Evolutionary conservation across 1,284 basidiomycete genomes (phyloP).

Genomic region (Apiotrichum sp.): DNA sequence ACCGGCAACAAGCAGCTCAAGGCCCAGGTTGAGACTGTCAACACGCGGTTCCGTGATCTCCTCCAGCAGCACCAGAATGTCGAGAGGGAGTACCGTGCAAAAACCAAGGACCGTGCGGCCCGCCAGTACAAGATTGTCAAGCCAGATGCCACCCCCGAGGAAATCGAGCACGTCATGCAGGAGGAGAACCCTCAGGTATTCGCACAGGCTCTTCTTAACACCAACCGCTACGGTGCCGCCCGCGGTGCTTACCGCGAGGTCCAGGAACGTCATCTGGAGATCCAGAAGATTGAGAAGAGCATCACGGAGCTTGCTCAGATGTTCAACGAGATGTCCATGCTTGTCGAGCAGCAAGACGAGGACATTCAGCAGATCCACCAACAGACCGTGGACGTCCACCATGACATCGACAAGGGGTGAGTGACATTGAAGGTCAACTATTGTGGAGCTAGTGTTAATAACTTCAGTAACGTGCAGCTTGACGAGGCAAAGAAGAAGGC

Average conservation of each 20-base stretch:
- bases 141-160: constrained; percentile 78
- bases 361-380: constrained; percentile 60
- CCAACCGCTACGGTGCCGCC: constrained; percentile 77
- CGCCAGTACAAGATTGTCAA: constrained; percentile 96
- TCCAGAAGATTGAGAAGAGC: constrained; percentile 79
- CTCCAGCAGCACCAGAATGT: constrained; percentile 67
- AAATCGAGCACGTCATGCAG: constrained; percentile 68
- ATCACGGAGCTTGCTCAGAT: constrained; percentile 80
- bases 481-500: constrained; percentile 68
- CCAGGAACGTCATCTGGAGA: constrained; percentile 82
- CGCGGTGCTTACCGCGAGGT: constrained; percentile 81
- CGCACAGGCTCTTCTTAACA: constrained; percentile 73
- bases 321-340: constrained; percentile 79
- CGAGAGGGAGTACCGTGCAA: constrained; percentile 85
- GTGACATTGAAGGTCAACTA: too few relatives aligned
- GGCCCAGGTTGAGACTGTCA: constrained; percentile 62
- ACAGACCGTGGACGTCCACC: constrained; percentile 58
- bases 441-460: too few relatives aligned
- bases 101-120: constrained; percentile 91
- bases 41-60: constrained; percentile 48
- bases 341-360: constrained; percentile 74
- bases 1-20: constrained; percentile 75
- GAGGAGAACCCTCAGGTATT: constrained; percentile 80
- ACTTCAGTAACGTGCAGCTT: constrained; percentile 58
- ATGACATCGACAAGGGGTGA: constrained; percentile 65